phyloP scores from a whole-genome alignment of 768 basidiomycete genomes.

The Lactifluus echinatus region DNA sequence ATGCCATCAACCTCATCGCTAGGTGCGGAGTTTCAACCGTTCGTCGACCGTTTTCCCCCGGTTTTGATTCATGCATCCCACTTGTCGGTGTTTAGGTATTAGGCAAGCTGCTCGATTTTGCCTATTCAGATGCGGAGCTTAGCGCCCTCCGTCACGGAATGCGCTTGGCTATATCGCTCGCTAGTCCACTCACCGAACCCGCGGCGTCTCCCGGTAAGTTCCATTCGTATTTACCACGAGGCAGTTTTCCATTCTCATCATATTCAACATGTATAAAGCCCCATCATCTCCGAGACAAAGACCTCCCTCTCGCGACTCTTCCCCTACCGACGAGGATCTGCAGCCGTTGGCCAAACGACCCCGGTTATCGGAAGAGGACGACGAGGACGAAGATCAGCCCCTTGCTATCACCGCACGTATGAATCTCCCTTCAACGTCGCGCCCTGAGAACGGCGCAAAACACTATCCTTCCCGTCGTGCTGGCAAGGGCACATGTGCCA shows the following conservation, averaged over 20 bases:
- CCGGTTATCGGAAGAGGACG: constrained; percentile 19
- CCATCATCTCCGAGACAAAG: constrained; percentile 27
- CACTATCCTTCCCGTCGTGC: constrained; percentile 31
- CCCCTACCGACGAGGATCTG: constrained; percentile 50
- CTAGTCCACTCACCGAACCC: constrained; percentile 39
- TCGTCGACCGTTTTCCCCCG: constrained; percentile 1
- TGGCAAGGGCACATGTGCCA: constrained; percentile 52
- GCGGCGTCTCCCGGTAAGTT: constrained; percentile 46
- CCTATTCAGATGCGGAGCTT: constrained; percentile 64
- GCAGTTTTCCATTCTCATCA: constrained; percentile 18
- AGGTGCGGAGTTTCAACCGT: constrained; percentile 22
- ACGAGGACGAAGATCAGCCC: constrained; percentile 24
- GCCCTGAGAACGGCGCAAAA: constrained; percentile 24
- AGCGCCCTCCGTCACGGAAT: constrained; percentile 64
- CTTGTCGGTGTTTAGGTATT: constrained; percentile 45
- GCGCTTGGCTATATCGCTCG: constrained; percentile 41
- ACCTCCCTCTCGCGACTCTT: constrained; percentile 20
- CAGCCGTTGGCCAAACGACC: constrained; percentile 36
- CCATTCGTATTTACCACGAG: constrained; percentile 19
- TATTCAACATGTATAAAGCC: constrained; percentile 21
- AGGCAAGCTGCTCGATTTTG: constrained; percentile 70
- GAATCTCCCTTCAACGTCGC: constrained; percentile 14
- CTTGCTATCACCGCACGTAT: constrained; percentile 28
- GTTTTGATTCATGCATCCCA: not conserved
- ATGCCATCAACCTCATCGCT: not conserved